Conservation (phyloP, 495 filamentous ascomycete genomes). For the Parathielavia appendiculata region DNA sequence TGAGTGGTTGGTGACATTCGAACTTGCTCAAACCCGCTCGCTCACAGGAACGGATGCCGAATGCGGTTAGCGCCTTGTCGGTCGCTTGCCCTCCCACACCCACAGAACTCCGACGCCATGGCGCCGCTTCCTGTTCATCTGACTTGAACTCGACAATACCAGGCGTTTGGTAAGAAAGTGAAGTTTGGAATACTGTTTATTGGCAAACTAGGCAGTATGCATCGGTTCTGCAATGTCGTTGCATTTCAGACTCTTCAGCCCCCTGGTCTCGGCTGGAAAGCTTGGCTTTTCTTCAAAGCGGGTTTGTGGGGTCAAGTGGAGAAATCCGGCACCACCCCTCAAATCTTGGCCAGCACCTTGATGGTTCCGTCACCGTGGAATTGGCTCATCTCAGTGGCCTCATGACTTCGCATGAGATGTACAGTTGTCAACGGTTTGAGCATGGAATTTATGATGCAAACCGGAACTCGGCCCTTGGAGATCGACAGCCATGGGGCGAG, state of each 20-base stretch:
- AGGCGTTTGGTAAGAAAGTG: too few relatives aligned
- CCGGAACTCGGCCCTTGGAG: background rate
- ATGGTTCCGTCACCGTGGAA: too few relatives aligned
- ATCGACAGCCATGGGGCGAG: too few relatives aligned
- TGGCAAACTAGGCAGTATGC: too few relatives aligned
- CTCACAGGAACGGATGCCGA: conserved; percentile 10
- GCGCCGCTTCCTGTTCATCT: background rate
- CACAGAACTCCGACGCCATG: background rate
- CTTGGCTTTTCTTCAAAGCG: conserved; percentile 5
- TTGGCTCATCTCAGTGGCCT: too few relatives aligned
- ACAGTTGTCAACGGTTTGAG: too few relatives aligned
- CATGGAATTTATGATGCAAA: background rate
- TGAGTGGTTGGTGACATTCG: conserved; percentile 22
- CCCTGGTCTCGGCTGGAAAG: conserved; percentile 13
- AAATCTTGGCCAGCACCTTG: too few relatives aligned
- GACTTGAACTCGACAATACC: too few relatives aligned
- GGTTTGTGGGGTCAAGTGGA: background rate
- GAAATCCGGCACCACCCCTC: background rate
- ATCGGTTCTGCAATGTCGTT: background rate
- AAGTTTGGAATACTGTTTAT: too few relatives aligned
- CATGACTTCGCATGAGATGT: too few relatives aligned
- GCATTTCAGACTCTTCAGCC: background rate
- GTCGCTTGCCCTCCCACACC: background rate
- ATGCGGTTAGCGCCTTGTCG: conserved; percentile 12
- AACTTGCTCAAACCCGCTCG: conserved; percentile 51